Conservation (phyloP, 2,329 filamentous ascomycete genomes). For the Hymenoscyphus albidus region DNA sequence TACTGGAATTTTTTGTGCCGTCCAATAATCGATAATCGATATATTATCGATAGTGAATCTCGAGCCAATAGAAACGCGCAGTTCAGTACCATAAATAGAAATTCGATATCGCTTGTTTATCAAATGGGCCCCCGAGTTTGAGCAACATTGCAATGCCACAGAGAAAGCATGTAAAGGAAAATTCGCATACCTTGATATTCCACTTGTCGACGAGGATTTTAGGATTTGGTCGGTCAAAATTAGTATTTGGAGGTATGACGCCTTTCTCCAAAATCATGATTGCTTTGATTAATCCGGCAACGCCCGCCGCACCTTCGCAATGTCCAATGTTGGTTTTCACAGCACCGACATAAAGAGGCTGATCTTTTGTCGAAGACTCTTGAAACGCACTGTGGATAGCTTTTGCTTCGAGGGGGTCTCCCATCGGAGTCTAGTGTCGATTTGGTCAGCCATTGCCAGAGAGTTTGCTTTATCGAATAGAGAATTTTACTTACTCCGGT, state of each 20-base stretch:
- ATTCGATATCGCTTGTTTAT: too few species aligned
- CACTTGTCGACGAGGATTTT: constrained; percentile 25
- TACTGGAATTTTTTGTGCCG: background rate
- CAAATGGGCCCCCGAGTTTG: too few species aligned
- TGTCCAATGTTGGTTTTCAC: constrained; percentile 38
- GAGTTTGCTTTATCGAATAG: too few species aligned
- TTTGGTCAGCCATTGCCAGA: background rate
- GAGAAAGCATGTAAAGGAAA: too few species aligned
- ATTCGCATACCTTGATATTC: constrained; percentile 33
- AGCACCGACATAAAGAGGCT: constrained; percentile 18
- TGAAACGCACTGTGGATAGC: background rate
- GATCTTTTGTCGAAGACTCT: background rate
- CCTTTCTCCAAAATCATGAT: constrained; percentile 40
- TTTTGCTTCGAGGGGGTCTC: constrained; percentile 17
- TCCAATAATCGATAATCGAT: background rate
- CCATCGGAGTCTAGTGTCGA: constrained; percentile 5
- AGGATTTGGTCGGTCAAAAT: constrained; percentile 38
- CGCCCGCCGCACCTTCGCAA: constrained; percentile 36
- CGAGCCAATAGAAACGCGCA: too few species aligned
- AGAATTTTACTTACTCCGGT: constrained; percentile 6
- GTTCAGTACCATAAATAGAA: too few species aligned
- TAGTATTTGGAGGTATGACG: constrained; percentile 39
- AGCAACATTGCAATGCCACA: too few species aligned
- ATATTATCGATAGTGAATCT: too few species aligned
- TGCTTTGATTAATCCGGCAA: constrained; percentile 39